These are phyloP conservation scores for Teratosphaeria viscida DNA, from an alignment of 2,329 filamentous ascomycete species.

Conservation along the genomic window DNA sequence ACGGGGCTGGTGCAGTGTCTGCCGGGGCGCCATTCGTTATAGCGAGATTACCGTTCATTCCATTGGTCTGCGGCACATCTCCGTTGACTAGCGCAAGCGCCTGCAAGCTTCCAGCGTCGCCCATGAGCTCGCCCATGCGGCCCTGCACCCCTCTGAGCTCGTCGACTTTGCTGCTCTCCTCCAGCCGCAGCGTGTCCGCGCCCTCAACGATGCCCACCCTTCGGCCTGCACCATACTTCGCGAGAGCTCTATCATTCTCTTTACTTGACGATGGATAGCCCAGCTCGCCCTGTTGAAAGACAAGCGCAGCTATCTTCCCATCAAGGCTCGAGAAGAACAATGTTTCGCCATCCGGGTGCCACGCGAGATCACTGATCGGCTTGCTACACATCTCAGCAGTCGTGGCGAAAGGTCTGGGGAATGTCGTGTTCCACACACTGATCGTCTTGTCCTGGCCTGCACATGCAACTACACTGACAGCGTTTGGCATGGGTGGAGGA, in stretches of 20 bases:
- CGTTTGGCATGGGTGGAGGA: conserved; percentile 1
- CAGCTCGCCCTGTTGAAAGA: conserved; percentile 78
- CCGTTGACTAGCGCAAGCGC: conserved; percentile 35
- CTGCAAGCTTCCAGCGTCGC: conserved; percentile 50
- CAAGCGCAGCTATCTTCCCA: conserved; percentile 70
- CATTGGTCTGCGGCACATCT: conserved; percentile 33
- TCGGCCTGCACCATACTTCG: conserved; percentile 82
- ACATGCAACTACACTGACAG: conserved; percentile 91
- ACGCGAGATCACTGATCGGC: conserved; percentile 86
- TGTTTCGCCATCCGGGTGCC: conserved; percentile 83
- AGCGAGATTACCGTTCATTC: conserved; percentile 27
- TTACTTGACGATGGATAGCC: conserved; percentile 77
- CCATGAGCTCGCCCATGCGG: conserved; percentile 97
- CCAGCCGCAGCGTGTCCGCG: conserved; percentile 74
- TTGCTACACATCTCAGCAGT: conserved; percentile 81
- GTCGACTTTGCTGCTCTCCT: conserved; percentile 77
- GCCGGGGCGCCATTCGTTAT: conserved; percentile 13
- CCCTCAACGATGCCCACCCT: conserved; percentile 90
- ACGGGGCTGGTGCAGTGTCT: conserved; percentile 29
- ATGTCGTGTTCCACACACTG: conserved; percentile 96
- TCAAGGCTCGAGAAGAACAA: conserved; percentile 82
- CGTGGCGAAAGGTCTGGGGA: conserved; percentile 80
- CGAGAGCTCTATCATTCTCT: conserved; percentile 85
- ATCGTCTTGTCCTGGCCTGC: conserved; percentile 94
- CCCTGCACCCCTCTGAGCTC: conserved; percentile 85